phyloP scores from a whole-genome alignment of 148 eudicot species.

The Silene conica region DNA sequence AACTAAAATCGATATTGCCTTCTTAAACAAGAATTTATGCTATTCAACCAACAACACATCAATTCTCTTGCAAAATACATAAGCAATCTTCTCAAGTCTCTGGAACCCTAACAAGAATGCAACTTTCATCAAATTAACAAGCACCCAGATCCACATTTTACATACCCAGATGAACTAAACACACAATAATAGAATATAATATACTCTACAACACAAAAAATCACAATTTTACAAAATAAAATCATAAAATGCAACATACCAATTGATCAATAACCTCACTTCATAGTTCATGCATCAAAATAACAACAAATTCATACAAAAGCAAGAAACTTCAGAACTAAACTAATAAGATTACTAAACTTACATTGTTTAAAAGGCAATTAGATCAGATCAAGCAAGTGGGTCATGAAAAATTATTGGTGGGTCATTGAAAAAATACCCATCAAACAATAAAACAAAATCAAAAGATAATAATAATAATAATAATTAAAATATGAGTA shows the following conservation, averaged over 20 bases:
- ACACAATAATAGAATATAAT: no score
- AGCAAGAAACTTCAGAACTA: constrained; percentile 6
- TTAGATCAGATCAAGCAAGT: constrained; percentile 29
- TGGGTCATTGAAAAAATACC: constrained; percentile 17
- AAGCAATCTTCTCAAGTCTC: constrained; percentile 1
- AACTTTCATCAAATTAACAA: constrained; percentile 6
- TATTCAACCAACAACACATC: neutral
- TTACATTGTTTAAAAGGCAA: neutral
- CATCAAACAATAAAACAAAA: neutral
- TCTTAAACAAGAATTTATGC: no score
- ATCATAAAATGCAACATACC: neutral
- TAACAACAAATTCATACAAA: neutral
- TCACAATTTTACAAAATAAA: constrained; percentile 12
- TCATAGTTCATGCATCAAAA: neutral
- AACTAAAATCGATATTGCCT: no score
- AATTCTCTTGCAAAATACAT: constrained; percentile 10
- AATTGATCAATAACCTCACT: constrained; percentile 13
- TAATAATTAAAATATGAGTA: neutral
- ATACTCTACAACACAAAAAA: no score
- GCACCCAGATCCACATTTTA: constrained; percentile 25
- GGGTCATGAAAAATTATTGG: constrained; percentile 19
- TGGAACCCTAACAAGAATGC: constrained; percentile 16
- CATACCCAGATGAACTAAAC: constrained; percentile 15
- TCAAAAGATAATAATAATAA: neutral
- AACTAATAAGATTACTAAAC: neutral